A percentile compares a stretch with the other conserved stretches of the same genome.
These are phyloP conservation scores for Cyamopsis tetragonoloba DNA, from an alignment of 306 rosid genomes.

Conservation along the genomic window DNA sequence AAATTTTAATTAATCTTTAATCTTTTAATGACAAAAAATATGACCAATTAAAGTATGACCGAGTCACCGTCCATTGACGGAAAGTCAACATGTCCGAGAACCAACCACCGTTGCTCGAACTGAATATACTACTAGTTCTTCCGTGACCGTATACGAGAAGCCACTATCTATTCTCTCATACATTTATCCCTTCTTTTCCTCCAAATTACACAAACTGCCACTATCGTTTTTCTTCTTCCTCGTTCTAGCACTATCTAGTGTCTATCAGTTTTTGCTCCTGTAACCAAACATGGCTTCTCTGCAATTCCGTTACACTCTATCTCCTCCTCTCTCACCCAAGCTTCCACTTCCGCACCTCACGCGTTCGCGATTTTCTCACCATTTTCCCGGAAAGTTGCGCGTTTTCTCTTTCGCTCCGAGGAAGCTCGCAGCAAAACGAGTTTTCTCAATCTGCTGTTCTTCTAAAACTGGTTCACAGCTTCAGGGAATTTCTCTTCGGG, in stretches of 20 bases:
- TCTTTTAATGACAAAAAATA: too few species aligned
- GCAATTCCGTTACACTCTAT: slow-evolving; percentile 38
- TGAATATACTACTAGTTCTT: neutral
- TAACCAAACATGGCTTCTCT: slow-evolving; percentile 52
- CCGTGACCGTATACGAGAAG: neutral
- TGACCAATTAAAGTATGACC: too few species aligned
- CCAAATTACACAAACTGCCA: slow-evolving; percentile 41
- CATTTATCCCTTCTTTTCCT: neutral
- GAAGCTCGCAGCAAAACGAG: too few species aligned
- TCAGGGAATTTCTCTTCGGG: slow-evolving; percentile 23
- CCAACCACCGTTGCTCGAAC: slow-evolving; percentile 17
- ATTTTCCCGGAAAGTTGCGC: slow-evolving; percentile 32
- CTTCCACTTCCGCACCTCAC: slow-evolving; percentile 4
- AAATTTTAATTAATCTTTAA: too few species aligned
- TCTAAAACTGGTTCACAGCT: slow-evolving; percentile 46
- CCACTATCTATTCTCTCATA: neutral
- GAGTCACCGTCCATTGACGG: slow-evolving; percentile 18
- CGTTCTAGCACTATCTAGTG: neutral
- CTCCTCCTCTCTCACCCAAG: slow-evolving; percentile 26
- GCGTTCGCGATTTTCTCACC: slow-evolving; percentile 19
- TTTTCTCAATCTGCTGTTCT: slow-evolving; percentile 34
- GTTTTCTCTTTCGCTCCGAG: slow-evolving; percentile 23
- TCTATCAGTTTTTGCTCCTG: neutral
- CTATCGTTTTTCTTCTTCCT: neutral
- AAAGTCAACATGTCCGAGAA: slow-evolving; percentile 18